A percentile compares a stretch with the other conserved stretches of the same genome.
phyloP scores from a whole-genome alignment of 1,284 basidiomycete genomes.

The Naganishia albida region DNA sequence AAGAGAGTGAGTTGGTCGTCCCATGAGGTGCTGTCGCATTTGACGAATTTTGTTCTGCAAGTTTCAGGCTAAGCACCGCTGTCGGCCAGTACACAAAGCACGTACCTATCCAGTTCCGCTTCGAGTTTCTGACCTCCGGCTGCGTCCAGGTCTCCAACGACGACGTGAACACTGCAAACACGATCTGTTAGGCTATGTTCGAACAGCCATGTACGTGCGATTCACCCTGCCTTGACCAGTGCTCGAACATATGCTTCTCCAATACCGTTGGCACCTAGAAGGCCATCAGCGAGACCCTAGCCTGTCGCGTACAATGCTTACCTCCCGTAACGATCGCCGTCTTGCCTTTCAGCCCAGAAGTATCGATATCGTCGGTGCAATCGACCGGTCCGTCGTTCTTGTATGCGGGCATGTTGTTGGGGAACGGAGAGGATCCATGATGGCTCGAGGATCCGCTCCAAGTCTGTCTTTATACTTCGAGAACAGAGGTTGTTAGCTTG shows the following conservation, averaged over 20 bases:
- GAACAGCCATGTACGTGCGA: not conserved
- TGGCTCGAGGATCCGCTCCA: too few species aligned
- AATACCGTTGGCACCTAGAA: conserved; percentile 10
- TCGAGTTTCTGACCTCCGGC: not conserved
- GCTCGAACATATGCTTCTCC: conserved; percentile 21
- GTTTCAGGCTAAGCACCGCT: too few species aligned
- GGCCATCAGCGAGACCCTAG: too few species aligned
- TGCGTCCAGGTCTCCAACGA: conserved; percentile 4
- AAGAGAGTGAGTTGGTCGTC: conserved; percentile 10
- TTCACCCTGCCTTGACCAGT: conserved; percentile 5
- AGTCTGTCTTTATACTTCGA: too few species aligned
- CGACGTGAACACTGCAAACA: not conserved
- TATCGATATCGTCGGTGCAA: conserved; percentile 4
- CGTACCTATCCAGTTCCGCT: conserved; percentile 5
- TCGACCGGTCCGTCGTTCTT: not conserved
- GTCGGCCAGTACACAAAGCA: too few species aligned
- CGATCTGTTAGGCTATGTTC: not conserved
- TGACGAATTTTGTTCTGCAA: conserved; percentile 16
- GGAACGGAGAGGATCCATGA: too few species aligned
- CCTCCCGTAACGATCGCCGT: conserved; percentile 14
- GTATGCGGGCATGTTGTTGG: conserved; percentile 10
- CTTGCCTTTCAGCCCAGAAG: conserved; percentile 17
- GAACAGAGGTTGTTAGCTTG: too few species aligned
- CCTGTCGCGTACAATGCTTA: not conserved
- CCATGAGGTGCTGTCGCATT: conserved; percentile 19